Base-by-base conservation (phyloP, 192 early-diverging fungal genomes). In the Funneliformis geosporum region DNA sequence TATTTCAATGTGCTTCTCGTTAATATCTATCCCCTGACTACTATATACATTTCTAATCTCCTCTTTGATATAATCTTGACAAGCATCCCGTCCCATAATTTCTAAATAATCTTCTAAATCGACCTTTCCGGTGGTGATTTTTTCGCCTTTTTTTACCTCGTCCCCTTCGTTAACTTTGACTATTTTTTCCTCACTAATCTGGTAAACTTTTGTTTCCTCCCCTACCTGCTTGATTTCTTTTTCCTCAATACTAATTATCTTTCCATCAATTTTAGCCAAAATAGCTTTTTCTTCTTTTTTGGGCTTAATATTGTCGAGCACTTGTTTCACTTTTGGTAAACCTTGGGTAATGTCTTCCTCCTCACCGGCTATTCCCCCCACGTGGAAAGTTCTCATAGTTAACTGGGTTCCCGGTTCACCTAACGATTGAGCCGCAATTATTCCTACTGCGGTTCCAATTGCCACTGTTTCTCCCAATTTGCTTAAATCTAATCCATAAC, bases 101-200 rank as follows among this genome's bases (percentile, higher is more conserved):
- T 73, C 44, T 38, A 73, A 46, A 18, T 73, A 73, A n/a, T 73
- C 70, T 73, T 73, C 70, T 50, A 73, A 50, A 73, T 73, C 70
- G 4, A 73, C 50, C 50, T 50, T 73, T 47, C 70, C 70, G 14
- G 39, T 2, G 1, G 70, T 73, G 25, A 73, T 18, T 50, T 42
- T 73, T 42, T 42, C 43, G 0, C 70, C 70, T 46, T 46, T 42
- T 73, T 46, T 50, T 4, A 73, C 47, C 42, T 8, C 18, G 0
- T 73, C 44, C n/a, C 70, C 70, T 50, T 40, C 11, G 0, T 50
- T 50, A 5, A 73, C 6, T 38, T n/a, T 1, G 0, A 73, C 44
- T 50, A 10, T 73, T 50, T 50, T 50, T 73, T 73, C 33, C 39
- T 39, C 5, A 4, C 25, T n/a, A 25, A 43, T 2, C 10, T 44